These are phyloP conservation scores for Athelia psychrophila DNA, from an alignment of 1,284 basidiomycete genomes.

Conservation along the genomic window DNA sequence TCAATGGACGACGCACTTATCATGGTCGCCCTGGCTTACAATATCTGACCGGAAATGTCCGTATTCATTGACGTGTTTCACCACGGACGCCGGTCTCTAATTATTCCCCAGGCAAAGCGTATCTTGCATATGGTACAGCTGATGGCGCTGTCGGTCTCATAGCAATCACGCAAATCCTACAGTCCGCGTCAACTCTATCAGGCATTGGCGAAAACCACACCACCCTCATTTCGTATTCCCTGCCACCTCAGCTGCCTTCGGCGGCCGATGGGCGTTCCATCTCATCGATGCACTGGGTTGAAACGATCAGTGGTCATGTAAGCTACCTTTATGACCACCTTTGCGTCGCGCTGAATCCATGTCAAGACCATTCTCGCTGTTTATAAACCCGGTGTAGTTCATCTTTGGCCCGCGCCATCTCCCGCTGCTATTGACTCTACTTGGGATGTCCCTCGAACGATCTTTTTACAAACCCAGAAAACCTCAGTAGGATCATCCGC, in stretches of 20 bases:
- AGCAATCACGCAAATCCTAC: constrained; percentile 48
- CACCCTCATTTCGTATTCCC: constrained; percentile 31
- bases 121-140: constrained; percentile 56
- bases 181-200: constrained; percentile 16
- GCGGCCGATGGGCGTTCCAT: constrained; percentile 39
- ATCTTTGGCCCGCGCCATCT: constrained; percentile 44
- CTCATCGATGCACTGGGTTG: constrained; percentile 56
- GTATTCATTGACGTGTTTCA: neutral
- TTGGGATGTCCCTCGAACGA: constrained; percentile 45
- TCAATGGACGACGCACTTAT: constrained; percentile 58
- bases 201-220: constrained; percentile 31
- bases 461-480: constrained; percentile 44
- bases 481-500: constrained; percentile 56
- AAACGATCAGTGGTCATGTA: constrained; percentile 38
- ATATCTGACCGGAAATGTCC: neutral
- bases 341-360: constrained; percentile 30
- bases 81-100: neutral
- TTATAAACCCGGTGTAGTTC: constrained; percentile 55
- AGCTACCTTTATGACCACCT: constrained; percentile 1
- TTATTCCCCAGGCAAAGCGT: constrained; percentile 43
- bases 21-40: constrained; percentile 53
- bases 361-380: constrained; percentile 55
- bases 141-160: constrained; percentile 56
- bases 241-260: constrained; percentile 24
- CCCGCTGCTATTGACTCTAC: constrained; percentile 10